Conservation (phyloP, 352 stramenopile genomes). For the Phytophthora chlamydospora region DNA sequence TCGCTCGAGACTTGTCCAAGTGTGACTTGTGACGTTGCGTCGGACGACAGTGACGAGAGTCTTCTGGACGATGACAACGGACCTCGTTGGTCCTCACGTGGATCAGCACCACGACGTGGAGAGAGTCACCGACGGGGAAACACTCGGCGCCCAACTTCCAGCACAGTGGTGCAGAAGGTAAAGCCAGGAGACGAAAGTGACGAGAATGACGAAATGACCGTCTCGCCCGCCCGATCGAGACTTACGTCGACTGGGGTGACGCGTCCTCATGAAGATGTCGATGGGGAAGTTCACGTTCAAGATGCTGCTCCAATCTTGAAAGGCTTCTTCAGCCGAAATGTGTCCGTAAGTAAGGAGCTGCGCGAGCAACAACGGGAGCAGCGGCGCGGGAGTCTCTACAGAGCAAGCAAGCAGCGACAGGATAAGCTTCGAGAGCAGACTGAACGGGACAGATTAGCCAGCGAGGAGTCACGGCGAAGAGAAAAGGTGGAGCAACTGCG, state of each 20-base stretch:
- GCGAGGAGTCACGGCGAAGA: slow-evolving; percentile 26
- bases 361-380: slow-evolving; percentile 48
- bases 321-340: slow-evolving; percentile 64
- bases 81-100: slow-evolving; percentile 8
- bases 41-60: slow-evolving; percentile 24
- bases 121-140: slow-evolving; percentile 7
- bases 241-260: slow-evolving; percentile 2
- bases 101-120: slow-evolving; percentile 1
- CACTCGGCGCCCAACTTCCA: not conserved
- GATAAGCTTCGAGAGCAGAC: slow-evolving; percentile 46
- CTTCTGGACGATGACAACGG: not conserved
- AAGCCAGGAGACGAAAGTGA: slow-evolving; percentile 25
- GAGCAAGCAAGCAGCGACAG: slow-evolving; percentile 50
- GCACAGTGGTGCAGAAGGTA: slow-evolving; percentile 30
- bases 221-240: not conserved
- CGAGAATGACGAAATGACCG: slow-evolving; percentile 2
- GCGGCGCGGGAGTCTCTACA: slow-evolving; percentile 49
- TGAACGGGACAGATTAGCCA: slow-evolving; percentile 26
- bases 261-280: not conserved
- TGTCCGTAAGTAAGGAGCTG: slow-evolving; percentile 40
- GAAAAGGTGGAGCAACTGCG: slow-evolving; percentile 47
- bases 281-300: slow-evolving; percentile 15
- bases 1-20: slow-evolving; percentile 33
- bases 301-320: slow-evolving; percentile 57
- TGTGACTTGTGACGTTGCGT: slow-evolving; percentile 42